phyloP scores from a whole-genome alignment of 2,329 filamentous ascomycete genomes.

The Sclerotiophoma versabilis region DNA sequence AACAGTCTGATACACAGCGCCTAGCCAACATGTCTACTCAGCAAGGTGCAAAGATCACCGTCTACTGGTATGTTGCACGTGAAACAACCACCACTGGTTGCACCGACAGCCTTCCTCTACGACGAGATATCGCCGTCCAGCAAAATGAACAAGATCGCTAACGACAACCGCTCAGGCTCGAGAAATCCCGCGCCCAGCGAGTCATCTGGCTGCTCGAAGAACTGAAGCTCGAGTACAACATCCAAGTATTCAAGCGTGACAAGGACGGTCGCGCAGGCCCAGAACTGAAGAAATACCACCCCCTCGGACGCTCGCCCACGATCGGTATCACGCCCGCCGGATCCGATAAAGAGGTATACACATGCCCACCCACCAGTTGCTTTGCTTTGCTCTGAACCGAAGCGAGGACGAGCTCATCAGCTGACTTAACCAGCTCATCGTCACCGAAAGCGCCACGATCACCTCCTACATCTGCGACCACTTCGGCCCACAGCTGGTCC shows the following conservation, averaged over 20 bases:
- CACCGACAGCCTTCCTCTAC: not conserved
- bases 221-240: constrained; percentile 77
- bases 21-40: constrained; percentile 27
- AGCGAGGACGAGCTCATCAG: not conserved
- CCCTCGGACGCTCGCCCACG: constrained; percentile 85
- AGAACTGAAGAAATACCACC: constrained; percentile 79
- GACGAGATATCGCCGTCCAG: not conserved
- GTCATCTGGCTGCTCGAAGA: constrained; percentile 88
- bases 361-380: not conserved
- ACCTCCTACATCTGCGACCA: constrained; percentile 81
- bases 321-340: constrained; percentile 67
- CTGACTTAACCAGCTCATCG: constrained; percentile 54
- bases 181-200: constrained; percentile 81
- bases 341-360: constrained; percentile 50
- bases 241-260: constrained; percentile 78
- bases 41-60: constrained; percentile 45
- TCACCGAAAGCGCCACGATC: constrained; percentile 85
- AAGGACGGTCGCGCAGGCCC: constrained; percentile 73
- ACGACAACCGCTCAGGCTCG: constrained; percentile 66
- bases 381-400: too few species aligned
- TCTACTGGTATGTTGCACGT: constrained; percentile 43
- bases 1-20: not conserved
- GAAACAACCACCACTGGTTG: not conserved
- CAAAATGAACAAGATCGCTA: not conserved
- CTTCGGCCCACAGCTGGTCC: constrained; percentile 62